Base-by-base conservation (phyloP, 2,329 filamentous ascomycete species). In the Acarospora socialis region DNA sequence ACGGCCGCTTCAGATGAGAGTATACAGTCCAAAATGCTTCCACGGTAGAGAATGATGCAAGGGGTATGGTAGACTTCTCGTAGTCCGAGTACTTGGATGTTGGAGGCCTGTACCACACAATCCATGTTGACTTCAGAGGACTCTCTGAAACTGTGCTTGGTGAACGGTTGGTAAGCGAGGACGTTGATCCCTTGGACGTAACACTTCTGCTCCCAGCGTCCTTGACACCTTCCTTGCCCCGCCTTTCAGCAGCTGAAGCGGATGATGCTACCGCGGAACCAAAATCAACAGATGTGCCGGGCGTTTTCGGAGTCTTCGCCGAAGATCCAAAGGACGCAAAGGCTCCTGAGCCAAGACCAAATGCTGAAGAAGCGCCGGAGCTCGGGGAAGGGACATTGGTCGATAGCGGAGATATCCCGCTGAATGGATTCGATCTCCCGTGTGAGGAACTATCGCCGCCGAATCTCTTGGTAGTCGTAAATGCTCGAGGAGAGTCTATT, bases 1-100 rank as follows among this genome's bases (percentile, higher is more conserved):
- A 95, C 2, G 92, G 90, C 17, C 81, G 74, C 61, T 92, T 92
- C 28, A 98, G 68, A 55, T 95, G 84, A 33, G 71, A 66, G 53
- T 93, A 95, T 21, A 93, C 75, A 28, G 73, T 68, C 73, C 84
- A 94, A 53, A 98, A 95, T 37, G 90, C 81, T 58, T 95, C 84
- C 30, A 73, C 83, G 4, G 81, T 83, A 38, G 70, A 69, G 50
- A 92, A 81, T 34, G 71, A 70, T 46, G 82, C 87, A 50, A 95
- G 74, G 22, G 84, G 73, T 48, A 90, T 80, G 39, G 92, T 76
- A 5, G 87, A 95, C 59, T 95, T 93, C 56, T 98, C 90, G 56
- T 98, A 98, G 57, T 95, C 87, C 50, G 90, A 87, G 43, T 87
- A 90, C 62, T 98, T 98, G 44, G 83, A 86, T 47, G 92, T 93